Evolutionary conservation across 306 rosid genomes (phyloP), one percentile per base, ranked within the genome.

Genomic region (Vigna trinervia): DNA sequence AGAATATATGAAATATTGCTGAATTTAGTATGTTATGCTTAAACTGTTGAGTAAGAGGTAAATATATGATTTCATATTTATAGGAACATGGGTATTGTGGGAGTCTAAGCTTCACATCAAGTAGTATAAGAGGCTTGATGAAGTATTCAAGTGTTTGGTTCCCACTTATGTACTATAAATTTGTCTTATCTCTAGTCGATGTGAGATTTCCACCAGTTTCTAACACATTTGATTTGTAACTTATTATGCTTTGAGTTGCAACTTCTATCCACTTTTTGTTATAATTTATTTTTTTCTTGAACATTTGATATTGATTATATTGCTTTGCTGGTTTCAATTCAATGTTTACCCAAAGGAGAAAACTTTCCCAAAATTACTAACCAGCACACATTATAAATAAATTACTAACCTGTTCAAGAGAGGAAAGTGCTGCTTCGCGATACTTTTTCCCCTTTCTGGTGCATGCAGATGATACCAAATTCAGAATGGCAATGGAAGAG

Each of bases 341-440:
- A 54, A 71, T 72, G 26, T 13, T 80, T 38, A 75, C 60, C 75
- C n/a, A 22, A 60, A 34, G 64, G 9, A 68, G 69, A 71, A 71
- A 63, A 50, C 39, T 48, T 32, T 67, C 69, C 52, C 34, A 36
- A 52, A 61, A 13, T 59, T 62, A 76, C 71, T 74, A 17, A 43
- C 46, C 58, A 22, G 75, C 71, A 76, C 66, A 56, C 60, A 80
- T 46, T 41, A 38, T 13, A 51, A 74, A 86, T 61, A 51, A 74
- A 85, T 66, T 43, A 28, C 79, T 64, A 71, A 89, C 97, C 93
- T 90, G 87, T 46, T 94, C 96, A 71, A 92, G 98, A 85, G 95
- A 87, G 51, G 91, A 46, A 79, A 94, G 84, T 45, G 96, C 97
- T 23, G 93, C 96, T 83, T 92, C 98, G 47, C 93, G 92, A 64